Base-by-base conservation (phyloP, 331 rosid species). In the Quercus tomentella region DNA sequence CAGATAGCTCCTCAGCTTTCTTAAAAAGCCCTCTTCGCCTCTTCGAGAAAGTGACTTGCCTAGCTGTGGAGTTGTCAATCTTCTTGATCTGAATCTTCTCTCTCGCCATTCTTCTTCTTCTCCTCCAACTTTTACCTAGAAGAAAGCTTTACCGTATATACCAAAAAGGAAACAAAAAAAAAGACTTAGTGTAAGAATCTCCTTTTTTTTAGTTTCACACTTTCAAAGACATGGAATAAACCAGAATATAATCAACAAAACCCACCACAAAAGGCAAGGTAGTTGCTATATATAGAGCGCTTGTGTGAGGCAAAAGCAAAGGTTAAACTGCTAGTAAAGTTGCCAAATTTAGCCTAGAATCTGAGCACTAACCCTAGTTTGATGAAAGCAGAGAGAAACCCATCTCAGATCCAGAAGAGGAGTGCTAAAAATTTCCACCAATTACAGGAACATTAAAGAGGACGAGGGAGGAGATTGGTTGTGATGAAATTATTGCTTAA, bases 51-150 rank as follows among this genome's bases (percentile, higher is more conserved):
- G 99, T 95, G 26, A 95, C 99, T 73, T 95, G 98, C 81, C 99
- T 89, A 6, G 99, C 98, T 25, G 99, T 89, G 1, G 89, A 81
- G 93, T 93, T 95, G 73, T 90, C 93, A 79, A 95, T 95, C 91
- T 93, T 95, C 98, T 79, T 91, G 79, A 95, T 95, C 98, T 93
- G 91, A 86, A 93, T 93, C 92, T 90, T 95, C 87, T 93, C 99
- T 84, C 97, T 81, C 62, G 96, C 96, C 99, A 95, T 95, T 72
- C 18, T n/a, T 35, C 43, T 49, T 23, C n/a, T 66, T 49, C 62
- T 26, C 26, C 12, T 49, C 17, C 45, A 41, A 41, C 45, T 41
- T 41, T 41, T 41, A 8, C 3, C 45, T 9, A 54, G 52, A 45
- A 83, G 18, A 75, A 49, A 74, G 26, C 31, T n/a, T 9, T 7